Base-by-base conservation (phyloP, 192 early-diverging fungal genomes). In the Diversispora epigaea region DNA sequence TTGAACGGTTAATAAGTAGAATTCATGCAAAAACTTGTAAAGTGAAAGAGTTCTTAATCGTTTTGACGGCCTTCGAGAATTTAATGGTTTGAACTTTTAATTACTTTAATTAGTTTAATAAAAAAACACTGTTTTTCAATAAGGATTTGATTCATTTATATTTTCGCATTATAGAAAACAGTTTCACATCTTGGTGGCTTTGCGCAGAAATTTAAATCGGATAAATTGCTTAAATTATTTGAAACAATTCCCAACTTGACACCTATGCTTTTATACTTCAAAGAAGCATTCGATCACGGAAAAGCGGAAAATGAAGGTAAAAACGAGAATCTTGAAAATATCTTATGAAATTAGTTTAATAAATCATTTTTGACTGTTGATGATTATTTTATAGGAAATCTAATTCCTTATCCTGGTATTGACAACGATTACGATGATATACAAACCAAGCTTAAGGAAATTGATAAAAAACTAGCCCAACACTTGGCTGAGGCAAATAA, bases 1-100 rank as follows among this genome's bases (percentile, higher is more conserved):
- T 99, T 25, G 97, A 99, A 80, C 88, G 97, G 25, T 84, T 92
- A 4, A 93, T 99, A 71, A 91, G 93, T 25, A 85, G 97, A 4
- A 90, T 99, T 45, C 96, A 98, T 78, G 87, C 93, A 3, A 91
- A 91, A 0, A 87, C 87, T 49, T 95, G 94, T 81, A 88, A 89
- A 63, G 92, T 97, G 15, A 86, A 91, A 49, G 95, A 98, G 61
- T 98, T 98, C 65, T 74, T 96, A 17, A 66, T 75, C 1, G 84
- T 91, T 8, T 84, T 99, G 7, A 73, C 60, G 76, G 89, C 62
- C 79, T 97, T 80, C 74, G 72, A 45, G 71, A 84, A 45, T 75
- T 87, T 77, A 67, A 76, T 70, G 68, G 87, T 88, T 80, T 57
- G 85, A 71, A 39, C 22, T 44, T 7, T 63, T 11, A 44, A 40